Conservation (phyloP, 805 yeast genomes). For the Ogataea methylovora region DNA sequence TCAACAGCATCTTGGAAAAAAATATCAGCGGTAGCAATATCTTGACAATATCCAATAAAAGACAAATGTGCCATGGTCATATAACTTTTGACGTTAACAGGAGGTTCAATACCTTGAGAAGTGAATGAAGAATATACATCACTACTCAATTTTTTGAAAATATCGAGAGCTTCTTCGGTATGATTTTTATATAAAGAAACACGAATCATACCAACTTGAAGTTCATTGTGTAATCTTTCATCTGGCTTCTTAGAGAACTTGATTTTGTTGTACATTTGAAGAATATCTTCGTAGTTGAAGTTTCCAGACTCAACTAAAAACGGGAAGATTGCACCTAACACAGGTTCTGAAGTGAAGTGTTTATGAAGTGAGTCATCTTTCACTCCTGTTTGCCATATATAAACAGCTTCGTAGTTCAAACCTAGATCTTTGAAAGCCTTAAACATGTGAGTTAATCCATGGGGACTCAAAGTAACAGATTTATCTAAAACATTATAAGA, state of each 20-base stretch:
- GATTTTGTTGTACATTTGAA: constrained; percentile 39
- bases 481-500: constrained; percentile 37
- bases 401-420: constrained; percentile 52
- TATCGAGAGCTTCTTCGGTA: constrained; percentile 52
- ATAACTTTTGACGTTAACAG: constrained; percentile 35
- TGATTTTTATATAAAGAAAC: constrained; percentile 60
- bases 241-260: constrained; percentile 3
- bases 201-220: constrained; percentile 65
- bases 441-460: constrained; percentile 49
- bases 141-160: constrained; percentile 52
- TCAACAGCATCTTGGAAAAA: constrained; percentile 68
- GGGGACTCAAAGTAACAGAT: constrained; percentile 33
- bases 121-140: constrained; percentile 29
- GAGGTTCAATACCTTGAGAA: constrained; percentile 12
- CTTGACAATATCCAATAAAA: constrained; percentile 71
- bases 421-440: constrained; percentile 53
- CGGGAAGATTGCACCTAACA: constrained; percentile 65
- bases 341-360: constrained; percentile 51
- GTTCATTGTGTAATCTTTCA: constrained; percentile 30
- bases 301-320: constrained; percentile 53
- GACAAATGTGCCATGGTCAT: constrained; percentile 69
- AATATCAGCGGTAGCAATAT: constrained; percentile 59
- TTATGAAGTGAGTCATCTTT: constrained; percentile 29
- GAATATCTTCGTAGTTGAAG: constrained; percentile 50
- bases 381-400: constrained; percentile 60